These are phyloP conservation scores for Tylopilus sp. DNA, from an alignment of 768 basidiomycete genomes.

Conservation along the genomic window DNA sequence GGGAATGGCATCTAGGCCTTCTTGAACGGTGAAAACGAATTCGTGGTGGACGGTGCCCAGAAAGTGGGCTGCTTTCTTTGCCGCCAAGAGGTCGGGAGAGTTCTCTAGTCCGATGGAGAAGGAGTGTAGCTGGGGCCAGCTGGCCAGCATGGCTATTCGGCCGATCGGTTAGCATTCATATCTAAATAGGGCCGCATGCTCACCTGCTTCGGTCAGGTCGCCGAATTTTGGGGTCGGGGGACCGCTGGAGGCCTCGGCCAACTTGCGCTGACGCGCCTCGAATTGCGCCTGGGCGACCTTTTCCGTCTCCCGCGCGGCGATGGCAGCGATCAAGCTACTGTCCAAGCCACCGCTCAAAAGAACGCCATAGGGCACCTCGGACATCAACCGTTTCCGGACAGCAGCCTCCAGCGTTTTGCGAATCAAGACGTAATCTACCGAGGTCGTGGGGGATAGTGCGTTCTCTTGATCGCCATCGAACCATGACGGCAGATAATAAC, in stretches of 20 bases:
- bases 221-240: conserved; percentile 49
- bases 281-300: conserved; percentile 80
- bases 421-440: conserved; percentile 64
- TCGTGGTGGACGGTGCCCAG: conserved; percentile 96
- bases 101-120: conserved; percentile 95
- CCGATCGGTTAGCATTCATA: conserved; percentile 2
- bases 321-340: conserved; percentile 91
- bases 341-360: conserved; percentile 94
- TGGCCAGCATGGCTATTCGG: conserved; percentile 60
- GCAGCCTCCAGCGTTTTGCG: conserved; percentile 86
- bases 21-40: conserved; percentile 97
- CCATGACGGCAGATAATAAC: conserved; percentile 90
- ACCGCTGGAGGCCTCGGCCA: conserved; percentile 52
- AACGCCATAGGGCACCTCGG: conserved; percentile 97
- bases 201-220: conserved; percentile 54
- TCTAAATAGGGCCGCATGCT: conserved; percentile 8
- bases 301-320: conserved; percentile 94
- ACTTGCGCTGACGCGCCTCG: conserved; percentile 61
- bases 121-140: conserved; percentile 97
- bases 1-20: conserved; percentile 94
- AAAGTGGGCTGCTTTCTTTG: conserved; percentile 88
- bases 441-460: conserved; percentile 50
- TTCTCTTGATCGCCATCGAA: conserved; percentile 78
- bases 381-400: conserved; percentile 94
- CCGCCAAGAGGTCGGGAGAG: conserved; percentile 93